Conservation (phyloP, 2,329 filamentous ascomycete genomes). For the Fonsecaea nubica region DNA sequence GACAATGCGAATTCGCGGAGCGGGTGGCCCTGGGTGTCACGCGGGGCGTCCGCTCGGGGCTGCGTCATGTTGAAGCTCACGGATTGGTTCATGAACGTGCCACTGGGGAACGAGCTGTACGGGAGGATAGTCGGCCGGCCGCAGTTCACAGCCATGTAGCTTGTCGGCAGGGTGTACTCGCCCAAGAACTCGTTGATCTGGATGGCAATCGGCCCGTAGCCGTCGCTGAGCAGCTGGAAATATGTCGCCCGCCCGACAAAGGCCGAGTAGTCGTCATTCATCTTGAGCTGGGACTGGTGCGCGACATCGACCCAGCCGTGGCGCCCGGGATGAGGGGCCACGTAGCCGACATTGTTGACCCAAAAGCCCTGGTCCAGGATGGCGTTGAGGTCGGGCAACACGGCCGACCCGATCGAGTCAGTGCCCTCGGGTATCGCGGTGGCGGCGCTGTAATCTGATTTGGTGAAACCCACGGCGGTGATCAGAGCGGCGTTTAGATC, state of each 20-base stretch:
- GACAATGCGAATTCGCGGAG: constrained; percentile 16
- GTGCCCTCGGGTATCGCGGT: constrained; percentile 7
- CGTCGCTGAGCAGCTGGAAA: neutral
- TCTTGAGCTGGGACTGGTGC: constrained; percentile 13
- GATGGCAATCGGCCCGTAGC: neutral
- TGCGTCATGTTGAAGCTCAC: constrained; percentile 23
- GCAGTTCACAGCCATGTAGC: constrained; percentile 19
- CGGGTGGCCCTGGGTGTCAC: constrained; percentile 6
- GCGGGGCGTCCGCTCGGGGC: constrained; percentile 15
- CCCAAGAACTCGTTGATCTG: constrained; percentile 19
- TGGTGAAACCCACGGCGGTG: constrained; percentile 1
- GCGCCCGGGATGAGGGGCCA: constrained; percentile 4
- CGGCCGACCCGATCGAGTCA: constrained; percentile 18
- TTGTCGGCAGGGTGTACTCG: constrained; percentile 14
- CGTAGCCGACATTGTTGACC: neutral
- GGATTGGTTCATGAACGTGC: constrained; percentile 14
- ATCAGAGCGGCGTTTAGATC: constrained; percentile 5
- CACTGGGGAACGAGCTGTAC: constrained; percentile 16
- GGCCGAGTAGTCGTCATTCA: constrained; percentile 14
- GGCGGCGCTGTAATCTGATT: neutral
- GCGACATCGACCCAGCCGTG: constrained; percentile 26
- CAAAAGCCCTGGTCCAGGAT: constrained; percentile 13
- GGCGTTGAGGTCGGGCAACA: constrained; percentile 20
- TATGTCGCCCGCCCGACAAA: constrained; percentile 7
- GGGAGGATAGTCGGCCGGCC: constrained; percentile 3